Evolutionary conservation across 2,329 filamentous ascomycete genomes (phyloP).

Genomic region (Balansia obtecta): DNA sequence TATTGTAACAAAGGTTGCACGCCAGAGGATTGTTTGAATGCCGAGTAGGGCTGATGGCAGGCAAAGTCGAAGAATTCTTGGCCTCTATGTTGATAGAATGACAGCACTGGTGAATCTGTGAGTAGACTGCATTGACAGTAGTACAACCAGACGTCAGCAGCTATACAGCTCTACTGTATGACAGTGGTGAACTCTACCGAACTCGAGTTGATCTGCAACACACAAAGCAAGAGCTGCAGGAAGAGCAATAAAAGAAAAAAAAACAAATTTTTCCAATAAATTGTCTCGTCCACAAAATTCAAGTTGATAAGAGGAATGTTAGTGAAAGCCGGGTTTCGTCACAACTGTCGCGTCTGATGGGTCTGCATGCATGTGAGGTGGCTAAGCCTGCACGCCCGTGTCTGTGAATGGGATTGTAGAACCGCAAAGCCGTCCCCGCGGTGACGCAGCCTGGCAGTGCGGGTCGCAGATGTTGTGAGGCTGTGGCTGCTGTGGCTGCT

Average conservation of each 20-base stretch:
- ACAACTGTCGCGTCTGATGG: background rate
- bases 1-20: background rate
- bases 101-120: background rate
- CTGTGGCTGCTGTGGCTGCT: background rate
- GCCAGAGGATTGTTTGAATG: background rate
- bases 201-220: background rate
- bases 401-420: background rate
- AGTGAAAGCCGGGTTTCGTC: background rate
- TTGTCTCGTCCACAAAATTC: too few relatives aligned
- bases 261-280: background rate
- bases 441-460: constrained; percentile 13
- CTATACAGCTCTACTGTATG: background rate
- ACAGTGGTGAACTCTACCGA: background rate
- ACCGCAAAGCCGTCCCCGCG: constrained; percentile 9
- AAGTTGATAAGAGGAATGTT: background rate
- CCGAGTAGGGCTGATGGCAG: background rate
- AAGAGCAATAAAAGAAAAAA: background rate
- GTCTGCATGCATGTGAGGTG: background rate
- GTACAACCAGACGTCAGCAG: background rate
- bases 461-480: background rate
- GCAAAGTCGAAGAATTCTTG: background rate
- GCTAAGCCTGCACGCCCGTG: background rate
- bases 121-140: background rate
- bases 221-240: background rate
- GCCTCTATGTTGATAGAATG: background rate